These are phyloP conservation scores for Jatropha podagrica DNA, from an alignment of 441 rosid genomes.

Conservation along the genomic window DNA sequence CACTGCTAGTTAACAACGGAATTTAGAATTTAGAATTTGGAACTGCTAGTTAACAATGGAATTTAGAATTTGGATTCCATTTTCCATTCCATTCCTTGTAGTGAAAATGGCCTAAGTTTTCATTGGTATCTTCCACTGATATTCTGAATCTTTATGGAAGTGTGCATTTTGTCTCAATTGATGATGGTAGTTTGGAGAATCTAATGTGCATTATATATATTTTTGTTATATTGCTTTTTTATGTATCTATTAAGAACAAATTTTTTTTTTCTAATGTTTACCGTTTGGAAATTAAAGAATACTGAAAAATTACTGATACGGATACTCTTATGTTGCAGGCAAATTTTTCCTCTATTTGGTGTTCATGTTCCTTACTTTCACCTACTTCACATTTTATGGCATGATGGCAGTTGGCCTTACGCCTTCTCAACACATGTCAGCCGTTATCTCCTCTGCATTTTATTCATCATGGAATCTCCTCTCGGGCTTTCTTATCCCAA, in stretches of 20 bases:
- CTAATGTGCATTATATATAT: not conserved
- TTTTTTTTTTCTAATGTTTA: not conserved
- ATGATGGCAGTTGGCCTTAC: constrained; percentile 98
- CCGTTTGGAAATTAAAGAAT: too few relatives aligned
- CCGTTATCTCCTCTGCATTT: constrained; percentile 84
- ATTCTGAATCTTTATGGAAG: not conserved
- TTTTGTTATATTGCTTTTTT: not conserved
- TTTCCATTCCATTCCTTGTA: too few relatives aligned
- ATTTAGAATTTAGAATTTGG: too few relatives aligned
- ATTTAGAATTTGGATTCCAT: too few relatives aligned
- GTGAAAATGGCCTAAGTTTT: too few relatives aligned
- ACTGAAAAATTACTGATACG: constrained; percentile 1
- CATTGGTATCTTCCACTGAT: not conserved
- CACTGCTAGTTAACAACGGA: too few relatives aligned
- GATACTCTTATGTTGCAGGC: constrained; percentile 42
- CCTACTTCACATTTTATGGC: constrained; percentile 85
- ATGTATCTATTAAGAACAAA: not conserved
- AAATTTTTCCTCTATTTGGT: constrained; percentile 68
- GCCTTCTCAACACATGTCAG: constrained; percentile 72
- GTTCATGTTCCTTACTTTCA: constrained; percentile 94
- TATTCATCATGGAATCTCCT: constrained; percentile 97
- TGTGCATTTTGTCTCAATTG: not conserved
- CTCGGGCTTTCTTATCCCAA: constrained; percentile 83
- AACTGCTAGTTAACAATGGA: too few relatives aligned
- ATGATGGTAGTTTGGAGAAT: not conserved